A percentile compares a stretch with the other conserved stretches of the same genome.
Conservation (phyloP, 345 rosid genomes). For the Gossypioides kirkii region DNA sequence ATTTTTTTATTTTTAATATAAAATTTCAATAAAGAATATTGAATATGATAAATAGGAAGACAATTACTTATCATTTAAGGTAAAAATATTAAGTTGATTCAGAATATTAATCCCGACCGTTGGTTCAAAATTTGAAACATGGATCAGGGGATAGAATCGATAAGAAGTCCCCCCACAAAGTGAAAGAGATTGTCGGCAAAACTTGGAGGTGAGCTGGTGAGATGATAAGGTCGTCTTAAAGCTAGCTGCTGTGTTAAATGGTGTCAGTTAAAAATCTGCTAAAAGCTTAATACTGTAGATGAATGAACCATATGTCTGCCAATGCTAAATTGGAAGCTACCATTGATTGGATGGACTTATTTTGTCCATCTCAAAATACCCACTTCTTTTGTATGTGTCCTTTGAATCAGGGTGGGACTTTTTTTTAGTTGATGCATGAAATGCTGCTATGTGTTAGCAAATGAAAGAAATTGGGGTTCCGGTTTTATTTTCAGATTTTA, state of each 20-base stretch:
- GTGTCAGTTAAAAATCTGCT: constrained; percentile 1
- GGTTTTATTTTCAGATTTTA: too few relatives aligned
- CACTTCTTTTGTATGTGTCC: neutral
- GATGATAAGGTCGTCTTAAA: neutral
- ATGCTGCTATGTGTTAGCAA: too few relatives aligned
- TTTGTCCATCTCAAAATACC: neutral
- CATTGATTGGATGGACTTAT: neutral
- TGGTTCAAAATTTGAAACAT: constrained; percentile 2
- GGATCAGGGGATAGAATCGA: neutral
- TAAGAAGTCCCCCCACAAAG: too few relatives aligned
- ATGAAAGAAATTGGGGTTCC: too few relatives aligned
- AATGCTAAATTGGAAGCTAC: neutral
- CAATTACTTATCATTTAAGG: too few relatives aligned
- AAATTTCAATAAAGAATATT: too few relatives aligned
- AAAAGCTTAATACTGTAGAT: neutral
- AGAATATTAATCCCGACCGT: too few relatives aligned
- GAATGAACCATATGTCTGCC: neutral
- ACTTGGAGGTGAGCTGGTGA: neutral
- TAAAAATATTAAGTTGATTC: too few relatives aligned
- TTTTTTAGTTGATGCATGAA: too few relatives aligned
- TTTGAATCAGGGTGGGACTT: neutral
- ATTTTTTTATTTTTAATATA: too few relatives aligned
- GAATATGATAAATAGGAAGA: too few relatives aligned
- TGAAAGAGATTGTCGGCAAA: constrained; percentile 18
- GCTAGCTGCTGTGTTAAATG: neutral